Evolutionary conservation across 257 asterid genomes (phyloP).

Genomic region (Solanum gandarillasii): DNA sequence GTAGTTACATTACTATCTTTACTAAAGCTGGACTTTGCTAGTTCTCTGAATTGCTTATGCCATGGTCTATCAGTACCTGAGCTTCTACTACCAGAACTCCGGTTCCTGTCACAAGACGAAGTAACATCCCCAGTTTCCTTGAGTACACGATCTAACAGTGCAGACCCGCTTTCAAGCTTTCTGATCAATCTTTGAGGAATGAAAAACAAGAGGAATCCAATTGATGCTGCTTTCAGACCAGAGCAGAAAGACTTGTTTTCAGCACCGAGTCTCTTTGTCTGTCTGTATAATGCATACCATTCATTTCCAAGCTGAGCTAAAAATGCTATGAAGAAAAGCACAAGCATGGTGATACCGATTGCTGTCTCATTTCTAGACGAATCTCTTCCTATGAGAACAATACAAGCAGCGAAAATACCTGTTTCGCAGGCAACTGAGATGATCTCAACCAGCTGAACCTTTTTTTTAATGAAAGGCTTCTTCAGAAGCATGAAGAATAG

Average conservation of each 20-base stretch:
- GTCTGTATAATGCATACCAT: constrained; percentile 53
- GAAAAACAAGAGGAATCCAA: constrained; percentile 45
- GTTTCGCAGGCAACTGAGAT: constrained; percentile 50
- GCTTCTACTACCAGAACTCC: constrained; percentile 42
- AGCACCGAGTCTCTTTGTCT: constrained; percentile 31
- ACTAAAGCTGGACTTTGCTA: constrained; percentile 64
- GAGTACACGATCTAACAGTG: constrained; percentile 17
- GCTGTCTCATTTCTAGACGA: constrained; percentile 33
- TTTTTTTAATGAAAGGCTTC: constrained; percentile 87
- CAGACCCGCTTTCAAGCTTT: constrained; percentile 28
- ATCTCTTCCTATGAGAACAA: constrained; percentile 29
- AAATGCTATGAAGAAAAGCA: constrained; percentile 41
- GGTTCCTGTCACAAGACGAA: constrained; percentile 18
- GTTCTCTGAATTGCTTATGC: constrained; percentile 60
- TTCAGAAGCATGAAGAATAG: constrained; percentile 87
- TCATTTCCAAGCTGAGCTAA: constrained; percentile 34
- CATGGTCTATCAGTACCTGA: constrained; percentile 56
- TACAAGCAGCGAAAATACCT: constrained; percentile 40
- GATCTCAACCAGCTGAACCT: constrained; percentile 80
- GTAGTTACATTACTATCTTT: constrained; percentile 33
- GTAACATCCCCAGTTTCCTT: constrained; percentile 8
- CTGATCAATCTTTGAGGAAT: constrained; percentile 35
- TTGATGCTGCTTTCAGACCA: constrained; percentile 49
- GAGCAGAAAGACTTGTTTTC: constrained; percentile 32
- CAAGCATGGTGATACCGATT: constrained; percentile 54